Percentiles rank a stretch among this genome's conserved stretches.
Conservation (phyloP, 208 protist species). For the Naegleria lovaniensis region DNA sequence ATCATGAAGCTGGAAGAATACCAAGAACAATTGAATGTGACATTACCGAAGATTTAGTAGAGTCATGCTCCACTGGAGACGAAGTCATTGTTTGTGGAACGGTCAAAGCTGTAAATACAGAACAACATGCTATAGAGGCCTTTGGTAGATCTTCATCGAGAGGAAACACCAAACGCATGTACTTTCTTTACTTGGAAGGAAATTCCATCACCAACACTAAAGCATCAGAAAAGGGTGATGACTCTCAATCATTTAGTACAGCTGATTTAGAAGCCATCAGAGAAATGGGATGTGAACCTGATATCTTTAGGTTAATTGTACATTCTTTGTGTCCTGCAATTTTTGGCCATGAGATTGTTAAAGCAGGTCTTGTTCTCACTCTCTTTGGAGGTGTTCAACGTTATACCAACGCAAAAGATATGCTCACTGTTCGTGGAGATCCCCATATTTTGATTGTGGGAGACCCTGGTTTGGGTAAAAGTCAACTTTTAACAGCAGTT, state of each 20-base stretch:
- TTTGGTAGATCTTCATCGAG: background rate
- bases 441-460: conserved; percentile 95
- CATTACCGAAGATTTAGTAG: conserved; percentile 25
- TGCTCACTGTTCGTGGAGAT: conserved; percentile 52
- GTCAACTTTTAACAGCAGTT: conserved; percentile 84
- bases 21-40: conserved; percentile 52
- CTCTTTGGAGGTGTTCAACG: conserved; percentile 67
- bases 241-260: background rate
- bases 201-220: conserved; percentile 36
- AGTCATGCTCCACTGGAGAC: conserved; percentile 27
- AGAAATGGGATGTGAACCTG: conserved; percentile 63
- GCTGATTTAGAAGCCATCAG: conserved; percentile 47
- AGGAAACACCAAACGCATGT: conserved; percentile 32
- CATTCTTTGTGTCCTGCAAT: conserved; percentile 81
- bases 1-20: conserved; percentile 57
- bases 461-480: conserved; percentile 93
- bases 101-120: conserved; percentile 15
- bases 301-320: conserved; percentile 71
- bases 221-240: conserved; percentile 40
- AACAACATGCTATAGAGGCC: background rate
- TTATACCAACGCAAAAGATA: conserved; percentile 36
- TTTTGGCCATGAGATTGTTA: conserved; percentile 76
- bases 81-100: conserved; percentile 12
- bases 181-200: conserved; percentile 34
- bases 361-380: conserved; percentile 65